Base-by-base conservation (phyloP, 768 basidiomycete genomes). In the Mycena olivaceomarginata region DNA sequence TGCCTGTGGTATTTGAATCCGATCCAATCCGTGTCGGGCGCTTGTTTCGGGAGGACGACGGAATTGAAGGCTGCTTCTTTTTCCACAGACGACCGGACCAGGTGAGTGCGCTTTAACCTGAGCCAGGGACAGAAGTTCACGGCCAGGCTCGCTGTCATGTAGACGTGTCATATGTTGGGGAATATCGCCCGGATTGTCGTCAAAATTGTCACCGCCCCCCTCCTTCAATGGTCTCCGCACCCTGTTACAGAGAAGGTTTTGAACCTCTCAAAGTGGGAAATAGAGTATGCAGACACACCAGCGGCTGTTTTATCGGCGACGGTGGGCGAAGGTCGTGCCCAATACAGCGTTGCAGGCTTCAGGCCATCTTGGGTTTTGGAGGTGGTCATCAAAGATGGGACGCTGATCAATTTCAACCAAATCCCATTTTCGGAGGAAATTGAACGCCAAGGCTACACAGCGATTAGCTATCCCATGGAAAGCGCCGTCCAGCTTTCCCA, bases 301-400 rank as follows among this genome's bases (percentile, higher is more conserved):
- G 69, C 53, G 2, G 59, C 67, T 22, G 67, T 70, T 15, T 46
- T 70, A 25, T 3, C 43, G 7, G 40, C 11, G 9, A 40, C 57
- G 31, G 43, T 1, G 16, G 43, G 57, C 10, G 12, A 41, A n/a
- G 59, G 16, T 16, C 20, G 10, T 6, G 22, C 40, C 25, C 43
- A 62, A 13, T 70, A 70, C 18, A n/a, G 53, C 18, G 31, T 62
- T 11, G 37, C 57, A 13, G 59, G 59, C 5, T 70, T 60, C 43
- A 60, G 45, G 43, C 69, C 69, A 3, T 12, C 69, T 5, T 70
- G 69, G 69, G 18, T 70, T 15, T 41, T 70, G 57, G 8, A 70
- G 59, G 69, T 70, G 41, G 53, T 41, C 20, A 62, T 70, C 10
- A 60, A 48, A 16, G 31, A 62, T 22, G 40, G 45, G 11, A 11